A percentile compares a stretch with the other conserved stretches of the same genome.
phyloP scores from a whole-genome alignment of 192 early-diverging fungal species.

The Rhizophagus clarus region DNA sequence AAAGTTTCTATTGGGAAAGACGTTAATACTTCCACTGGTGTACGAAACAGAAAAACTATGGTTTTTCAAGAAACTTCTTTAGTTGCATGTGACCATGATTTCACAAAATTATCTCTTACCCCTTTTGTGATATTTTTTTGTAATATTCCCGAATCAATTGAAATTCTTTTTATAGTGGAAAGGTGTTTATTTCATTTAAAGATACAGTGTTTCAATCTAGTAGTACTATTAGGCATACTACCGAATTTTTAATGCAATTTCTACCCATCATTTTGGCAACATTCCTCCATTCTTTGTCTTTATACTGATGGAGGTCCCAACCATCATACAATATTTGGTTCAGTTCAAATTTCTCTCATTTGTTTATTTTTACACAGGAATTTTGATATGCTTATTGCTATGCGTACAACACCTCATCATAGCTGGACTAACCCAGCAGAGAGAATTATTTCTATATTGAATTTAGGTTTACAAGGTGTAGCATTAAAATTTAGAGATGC shows the following conservation, averaged over 20 bases:
- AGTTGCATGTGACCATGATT: neutral
- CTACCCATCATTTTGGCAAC: neutral
- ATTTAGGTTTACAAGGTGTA: neutral
- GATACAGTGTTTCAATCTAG: neutral
- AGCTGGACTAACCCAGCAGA: slow-evolving; percentile 1
- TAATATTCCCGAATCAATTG: neutral
- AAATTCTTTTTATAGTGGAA: neutral
- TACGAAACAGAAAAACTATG: neutral
- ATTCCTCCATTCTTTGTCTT: slow-evolving; percentile 2
- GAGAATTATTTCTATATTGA: neutral
- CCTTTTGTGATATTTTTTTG: slow-evolving; percentile 5
- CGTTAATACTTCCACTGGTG: neutral
- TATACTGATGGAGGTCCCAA: neutral
- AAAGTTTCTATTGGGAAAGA: neutral
- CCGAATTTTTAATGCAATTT: neutral
- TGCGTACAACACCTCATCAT: neutral
- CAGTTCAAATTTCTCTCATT: slow-evolving; percentile 16
- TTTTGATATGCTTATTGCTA: slow-evolving; percentile 8
- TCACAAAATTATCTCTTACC: neutral
- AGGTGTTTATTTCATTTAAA: slow-evolving; percentile 5
- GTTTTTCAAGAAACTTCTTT: slow-evolving; percentile 3
- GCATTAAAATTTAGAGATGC: neutral
- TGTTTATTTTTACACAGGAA: neutral
- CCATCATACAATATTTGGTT: neutral
- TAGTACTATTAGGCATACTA: neutral